Conservation (phyloP, 164 flowering plant genomes). For the Pachysandra terminalis region DNA sequence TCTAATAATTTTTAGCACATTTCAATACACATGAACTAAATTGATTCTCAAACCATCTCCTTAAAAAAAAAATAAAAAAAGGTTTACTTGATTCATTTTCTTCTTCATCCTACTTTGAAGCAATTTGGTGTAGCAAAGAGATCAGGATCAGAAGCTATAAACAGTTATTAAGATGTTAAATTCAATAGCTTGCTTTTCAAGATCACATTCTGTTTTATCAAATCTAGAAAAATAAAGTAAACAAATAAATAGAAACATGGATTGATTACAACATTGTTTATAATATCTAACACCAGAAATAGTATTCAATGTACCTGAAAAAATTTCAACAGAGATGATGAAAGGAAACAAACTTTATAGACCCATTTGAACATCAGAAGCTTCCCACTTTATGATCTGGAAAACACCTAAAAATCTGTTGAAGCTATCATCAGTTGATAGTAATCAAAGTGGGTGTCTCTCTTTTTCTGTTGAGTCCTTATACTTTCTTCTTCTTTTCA, state of each 20-base stretch:
- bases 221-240: constrained; percentile 5
- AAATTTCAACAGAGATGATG: not conserved
- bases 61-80: too few relatives aligned
- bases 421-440: constrained; percentile 12
- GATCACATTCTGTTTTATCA: constrained; percentile 5
- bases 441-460: constrained; percentile 6
- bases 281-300: constrained; percentile 1
- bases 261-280: not conserved
- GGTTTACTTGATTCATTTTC: not conserved
- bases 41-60: too few relatives aligned
- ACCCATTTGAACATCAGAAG: constrained; percentile 2
- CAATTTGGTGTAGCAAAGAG: not conserved
- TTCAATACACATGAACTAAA: too few relatives aligned
- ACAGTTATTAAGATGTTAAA: not conserved
- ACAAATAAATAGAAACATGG: not conserved
- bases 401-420: constrained; percentile 18
- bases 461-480: not conserved
- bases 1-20: too few relatives aligned
- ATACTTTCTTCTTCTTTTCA: constrained; percentile 10
- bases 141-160: not conserved
- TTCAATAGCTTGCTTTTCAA: not conserved
- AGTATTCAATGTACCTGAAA: not conserved
- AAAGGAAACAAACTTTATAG: constrained; percentile 7
- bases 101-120: not conserved
- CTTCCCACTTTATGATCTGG: constrained; percentile 15